Evolutionary conservation across 2,329 filamentous ascomycete species (phyloP), one percentile per base, ranked within the genome.

Genomic region (Pleomassaria siparia): DNA sequence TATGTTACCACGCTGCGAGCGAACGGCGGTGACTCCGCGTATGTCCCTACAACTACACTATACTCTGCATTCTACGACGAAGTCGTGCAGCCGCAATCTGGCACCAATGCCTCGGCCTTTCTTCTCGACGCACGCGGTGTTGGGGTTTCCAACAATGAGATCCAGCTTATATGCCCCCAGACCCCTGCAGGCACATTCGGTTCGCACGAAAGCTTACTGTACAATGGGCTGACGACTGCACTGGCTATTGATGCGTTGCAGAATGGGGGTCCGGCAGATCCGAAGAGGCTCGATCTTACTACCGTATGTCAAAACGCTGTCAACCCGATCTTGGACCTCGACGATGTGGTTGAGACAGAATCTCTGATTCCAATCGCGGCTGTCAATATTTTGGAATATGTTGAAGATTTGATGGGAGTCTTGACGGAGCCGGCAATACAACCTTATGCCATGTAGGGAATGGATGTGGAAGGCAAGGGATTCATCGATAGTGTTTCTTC

Each of bases 31-130:
- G 76, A 78, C 43, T 76, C 74, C 1, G 77, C 77, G 4, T 82
- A 80, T 51, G 77, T 83, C 0, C 78, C 79, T 1, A 82, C 79
- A 0, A 82, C 80, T 0, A 78, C 72, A 0, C 67, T 83, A 37
- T 82, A 78, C 64, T 77, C 74, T 0, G 64, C 68, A 11, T 62
- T 72, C 40, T 63, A 73, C 21, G 79, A 82, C 51, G 74, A 82
- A 54, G 70, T 82, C 42, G 77, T 82, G 2, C 60, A 80, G 60
- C 80, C 78, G 1, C 74, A 80, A 61, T 55, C 56, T 22, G 79
- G 76, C 3, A 64, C 63, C 0, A 56, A 60, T 2, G 79, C 79
- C 0, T 82, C 79, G 0, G 78, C 73, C 0, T 74, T 64, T 48
- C 60, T 78, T 6, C 45, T 63, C n/a, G 74, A 80, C 43, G 63